phyloP scores from a whole-genome alignment of 2,329 filamentous ascomycete genomes.

The Trichoderma breve region DNA sequence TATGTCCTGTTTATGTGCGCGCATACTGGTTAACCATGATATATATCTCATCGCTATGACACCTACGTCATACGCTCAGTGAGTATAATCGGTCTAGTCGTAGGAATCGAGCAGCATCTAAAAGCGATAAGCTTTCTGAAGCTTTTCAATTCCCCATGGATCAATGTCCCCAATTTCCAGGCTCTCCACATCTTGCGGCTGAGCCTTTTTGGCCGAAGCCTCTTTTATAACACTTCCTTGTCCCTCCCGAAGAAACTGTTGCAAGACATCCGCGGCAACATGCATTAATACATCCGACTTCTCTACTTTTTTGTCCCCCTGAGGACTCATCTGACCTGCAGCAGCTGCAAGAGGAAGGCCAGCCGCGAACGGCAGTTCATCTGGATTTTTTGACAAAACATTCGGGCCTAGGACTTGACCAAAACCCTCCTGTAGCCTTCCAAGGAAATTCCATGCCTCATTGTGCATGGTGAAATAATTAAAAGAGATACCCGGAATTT shows the following conservation, averaged over 20 bases:
- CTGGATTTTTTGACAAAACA: neutral
- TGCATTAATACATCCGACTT: neutral
- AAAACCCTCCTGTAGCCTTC: neutral
- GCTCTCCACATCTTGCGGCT: neutral
- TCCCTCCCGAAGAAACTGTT: neutral
- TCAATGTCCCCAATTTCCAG: neutral
- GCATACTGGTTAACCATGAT: neutral
- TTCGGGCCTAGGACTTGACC: neutral
- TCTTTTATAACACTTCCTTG: neutral
- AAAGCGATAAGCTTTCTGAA: neutral
- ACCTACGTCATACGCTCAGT: neutral
- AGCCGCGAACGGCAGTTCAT: neutral
- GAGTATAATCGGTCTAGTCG: neutral
- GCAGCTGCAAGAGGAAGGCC: neutral
- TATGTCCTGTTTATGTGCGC: neutral
- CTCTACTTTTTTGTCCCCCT: neutral
- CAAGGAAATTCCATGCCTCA: neutral
- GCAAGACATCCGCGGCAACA: neutral
- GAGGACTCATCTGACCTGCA: neutral
- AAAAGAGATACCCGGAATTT: neutral
- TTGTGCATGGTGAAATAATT: neutral
- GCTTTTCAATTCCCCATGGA: neutral
- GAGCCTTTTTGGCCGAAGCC: neutral
- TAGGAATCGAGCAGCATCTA: neutral
- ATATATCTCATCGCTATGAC: neutral